Base-by-base conservation (phyloP, 345 rosid species). In the Syzygium aromaticum region DNA sequence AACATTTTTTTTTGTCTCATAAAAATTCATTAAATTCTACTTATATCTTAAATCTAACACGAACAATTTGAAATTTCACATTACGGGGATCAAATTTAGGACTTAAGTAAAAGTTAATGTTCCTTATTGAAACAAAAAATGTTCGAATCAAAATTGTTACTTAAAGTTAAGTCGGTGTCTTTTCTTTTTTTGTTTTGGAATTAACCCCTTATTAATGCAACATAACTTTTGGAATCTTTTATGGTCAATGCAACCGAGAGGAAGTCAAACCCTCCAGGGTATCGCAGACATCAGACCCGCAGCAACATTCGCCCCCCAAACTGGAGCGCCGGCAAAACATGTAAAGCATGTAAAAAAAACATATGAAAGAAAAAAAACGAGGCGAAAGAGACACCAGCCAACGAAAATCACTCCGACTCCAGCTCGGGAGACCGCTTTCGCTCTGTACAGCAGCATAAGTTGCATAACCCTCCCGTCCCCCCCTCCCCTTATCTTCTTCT, bases 1-100 rank as follows among this genome's bases (percentile, higher is more conserved):
- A 5, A 1, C 46, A 3, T 43, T 6, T 43, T 38, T 43, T 43
- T 43, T 43, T 43, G 46, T 43, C 46, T 43, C 1, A 6, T 43
- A 43, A 43, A 43, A 43, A 5, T 1, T 43, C 46, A 6, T 43
- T 1, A 43, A 43, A 1, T 43, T 43, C 1, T 1, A 43, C 7
- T 43, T 43, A 43, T 1, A 43, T 43, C 6, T 6, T 0, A 1
- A 43, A 43, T 43, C 7, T 43, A 1, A 1, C 7, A 6, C 1
- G 46, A 43, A 43, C 46, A 43, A 43, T 43, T 43, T 43, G 46
- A 6, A 43, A 43, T 43, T 43, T 43, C 46, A 43, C 46, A 43
- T 1, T 1, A 43, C 7, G 46, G 46, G 46, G 7, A 5, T 4
- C 6, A 43, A 43, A 43, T 43, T 43, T 43, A 43, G 46, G 7